Conservation (phyloP, 1,139 yeast genomes). For the Petasospora fabianii region DNA sequence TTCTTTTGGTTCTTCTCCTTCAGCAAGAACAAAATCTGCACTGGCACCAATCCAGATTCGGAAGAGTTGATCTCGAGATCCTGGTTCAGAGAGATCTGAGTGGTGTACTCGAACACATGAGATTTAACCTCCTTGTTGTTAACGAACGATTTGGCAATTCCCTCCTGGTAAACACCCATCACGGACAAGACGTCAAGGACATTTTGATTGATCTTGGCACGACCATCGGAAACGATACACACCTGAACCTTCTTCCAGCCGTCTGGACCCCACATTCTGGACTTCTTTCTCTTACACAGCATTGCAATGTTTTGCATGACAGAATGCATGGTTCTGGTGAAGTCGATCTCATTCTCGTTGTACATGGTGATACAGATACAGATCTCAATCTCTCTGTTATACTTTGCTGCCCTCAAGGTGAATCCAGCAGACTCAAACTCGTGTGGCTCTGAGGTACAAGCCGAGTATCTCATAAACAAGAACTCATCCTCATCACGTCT, state of each 20-base stretch:
- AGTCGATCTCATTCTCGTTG: conserved; percentile 84
- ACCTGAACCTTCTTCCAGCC: conserved; percentile 97
- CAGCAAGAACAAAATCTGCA: conserved; percentile 84
- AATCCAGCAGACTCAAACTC: conserved; percentile 78
- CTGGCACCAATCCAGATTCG: conserved; percentile 74
- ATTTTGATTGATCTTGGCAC: conserved; percentile 78
- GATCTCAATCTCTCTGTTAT: conserved; percentile 84
- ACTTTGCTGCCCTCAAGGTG: conserved; percentile 76
- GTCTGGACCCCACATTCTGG: conserved; percentile 90
- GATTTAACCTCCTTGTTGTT: conserved; percentile 88
- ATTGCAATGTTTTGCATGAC: conserved; percentile 91
- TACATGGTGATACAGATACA: conserved; percentile 93
- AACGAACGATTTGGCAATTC: conserved; percentile 89
- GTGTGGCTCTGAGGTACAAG: conserved; percentile 88
- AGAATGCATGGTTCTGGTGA: conserved; percentile 90
- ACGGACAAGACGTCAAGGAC: conserved; percentile 85
- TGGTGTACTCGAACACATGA: conserved; percentile 90
- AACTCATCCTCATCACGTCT: conserved; percentile 88
- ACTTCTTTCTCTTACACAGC: conserved; percentile 71
- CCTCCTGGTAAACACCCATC: conserved; percentile 94
- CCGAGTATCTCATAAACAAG: conserved; percentile 91
- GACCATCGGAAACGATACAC: conserved; percentile 86
- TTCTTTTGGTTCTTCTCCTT: conserved; percentile 88
- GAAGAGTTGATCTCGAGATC: conserved; percentile 71
- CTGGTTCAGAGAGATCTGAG: conserved; percentile 83